Base-by-base conservation (phyloP, 306 rosid species). In the Cicer yamashitae region DNA sequence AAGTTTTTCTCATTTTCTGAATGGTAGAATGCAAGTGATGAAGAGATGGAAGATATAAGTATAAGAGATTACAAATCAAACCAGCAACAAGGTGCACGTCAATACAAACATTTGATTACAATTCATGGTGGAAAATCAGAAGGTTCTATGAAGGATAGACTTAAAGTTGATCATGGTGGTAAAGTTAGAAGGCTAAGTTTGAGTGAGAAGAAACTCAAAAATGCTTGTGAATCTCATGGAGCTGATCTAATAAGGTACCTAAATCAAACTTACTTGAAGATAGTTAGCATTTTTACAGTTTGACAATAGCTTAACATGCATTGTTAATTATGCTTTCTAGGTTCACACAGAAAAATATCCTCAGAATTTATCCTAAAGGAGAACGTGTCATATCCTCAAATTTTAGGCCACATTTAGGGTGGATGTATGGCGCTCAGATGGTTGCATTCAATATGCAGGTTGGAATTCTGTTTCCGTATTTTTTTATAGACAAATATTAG, bases 381-480 rank as follows among this genome's bases (percentile, higher is more conserved):
- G 83, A 90, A 12, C 89, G 98, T n/a, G 85, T 94, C 38, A 62
- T 81, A 44, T 94, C 97, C 74, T 72, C 96, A 22, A 94, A 94
- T 82, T 94, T 85, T 79, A 71, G 83, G 83, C 98, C 98, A 7
- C 86, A 80, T 79, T 71, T 90, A 67, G 97, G 94, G 77, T 94
- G 98, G 98, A 79, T 88, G 78, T 90, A 91, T 81, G 98, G 98
- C 65, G 98, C 89, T 82, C 98, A 94, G 64, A 90, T 94, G 98
- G 96, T 94, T 72, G 98, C 98, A 41, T 87, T 94, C 78, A 94
- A 94, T 84, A 94, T 91, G 94, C 98, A 94, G 98, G 98, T 93
- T 72, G 70, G 93, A 48, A 48, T 34, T 7, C 0, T 10, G 22
- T 62, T 6, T 70, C 43, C 5, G 15, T 53, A 7, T 72, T 15